These are phyloP conservation scores for Chlamydomonas sp. DNA, from an alignment of 139 green algal species.

Conservation along the genomic window DNA sequence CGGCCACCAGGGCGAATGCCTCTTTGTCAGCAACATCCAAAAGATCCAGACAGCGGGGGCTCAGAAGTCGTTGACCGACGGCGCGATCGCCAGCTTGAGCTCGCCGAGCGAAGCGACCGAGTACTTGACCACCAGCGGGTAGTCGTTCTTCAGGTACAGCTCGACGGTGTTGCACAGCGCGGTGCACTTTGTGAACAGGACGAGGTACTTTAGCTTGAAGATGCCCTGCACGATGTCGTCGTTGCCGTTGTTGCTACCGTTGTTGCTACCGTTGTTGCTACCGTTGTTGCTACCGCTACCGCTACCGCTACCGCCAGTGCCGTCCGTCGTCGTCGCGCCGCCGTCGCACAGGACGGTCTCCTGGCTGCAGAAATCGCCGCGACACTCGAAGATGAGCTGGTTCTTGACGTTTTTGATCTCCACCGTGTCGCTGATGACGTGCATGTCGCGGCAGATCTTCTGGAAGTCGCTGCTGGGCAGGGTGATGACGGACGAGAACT, in stretches of 20 bases:
- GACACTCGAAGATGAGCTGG: constrained; percentile 18
- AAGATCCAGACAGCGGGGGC: background rate
- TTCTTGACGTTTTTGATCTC: constrained; percentile 20
- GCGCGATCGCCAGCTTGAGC: constrained; percentile 26
- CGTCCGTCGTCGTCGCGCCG: background rate
- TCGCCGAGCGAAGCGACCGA: constrained; percentile 13
- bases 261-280: background rate
- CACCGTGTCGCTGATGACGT: constrained; percentile 14
- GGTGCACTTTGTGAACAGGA: constrained; percentile 23
- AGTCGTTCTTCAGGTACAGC: constrained; percentile 27
- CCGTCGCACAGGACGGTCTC: constrained; percentile 20
- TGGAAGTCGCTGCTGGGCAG: constrained; percentile 18
- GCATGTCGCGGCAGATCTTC: constrained; percentile 28
- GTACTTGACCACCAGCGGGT: constrained; percentile 18
- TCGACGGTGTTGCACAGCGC: constrained; percentile 23
- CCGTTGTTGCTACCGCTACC: background rate
- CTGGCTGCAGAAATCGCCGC: constrained; percentile 21
- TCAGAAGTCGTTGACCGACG: background rate
- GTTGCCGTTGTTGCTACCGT: background rate
- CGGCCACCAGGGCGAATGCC: background rate
- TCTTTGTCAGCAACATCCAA: background rate
- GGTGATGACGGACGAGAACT: constrained; percentile 19
- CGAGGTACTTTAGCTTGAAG: constrained; percentile 22
- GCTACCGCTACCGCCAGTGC: background rate
- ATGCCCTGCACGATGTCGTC: constrained; percentile 21